Evolutionary conservation across 2,329 filamentous ascomycete species (phyloP).

Genomic region (Alternaria novae-zelandiae): DNA sequence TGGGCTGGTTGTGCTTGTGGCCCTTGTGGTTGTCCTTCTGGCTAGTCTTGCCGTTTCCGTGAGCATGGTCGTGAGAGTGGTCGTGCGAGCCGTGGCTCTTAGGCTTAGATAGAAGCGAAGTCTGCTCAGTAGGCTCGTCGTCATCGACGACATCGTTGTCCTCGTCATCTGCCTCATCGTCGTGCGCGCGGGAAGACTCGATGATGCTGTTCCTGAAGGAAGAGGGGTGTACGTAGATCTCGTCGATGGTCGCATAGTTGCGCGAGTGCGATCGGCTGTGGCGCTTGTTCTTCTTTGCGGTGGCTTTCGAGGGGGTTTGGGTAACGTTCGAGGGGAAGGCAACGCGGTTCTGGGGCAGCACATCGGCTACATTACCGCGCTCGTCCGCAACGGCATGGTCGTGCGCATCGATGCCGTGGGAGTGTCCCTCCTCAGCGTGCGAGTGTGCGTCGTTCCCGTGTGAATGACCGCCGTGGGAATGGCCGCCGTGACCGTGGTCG

Average conservation of each 20-base stretch:
- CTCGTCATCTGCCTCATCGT: conserved; percentile 62
- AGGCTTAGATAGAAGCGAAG: conserved; percentile 44
- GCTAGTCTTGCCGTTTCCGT: conserved; percentile 24
- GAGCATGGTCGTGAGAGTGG: conserved; percentile 10
- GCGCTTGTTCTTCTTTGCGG: conserved; percentile 56
- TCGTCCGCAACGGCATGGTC: conserved; percentile 60
- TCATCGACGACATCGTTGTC: conserved; percentile 55
- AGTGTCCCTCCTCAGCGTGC: conserved; percentile 61
- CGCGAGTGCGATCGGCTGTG: conserved; percentile 66
- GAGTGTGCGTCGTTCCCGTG: conserved; percentile 54
- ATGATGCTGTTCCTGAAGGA: conserved; percentile 94
- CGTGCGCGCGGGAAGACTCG: conserved; percentile 71
- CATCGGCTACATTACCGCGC: conserved; percentile 64
- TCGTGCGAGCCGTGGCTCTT: conserved; percentile 33
- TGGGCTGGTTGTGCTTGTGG: conserved; percentile 83
- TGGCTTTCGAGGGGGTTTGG: conserved; percentile 19
- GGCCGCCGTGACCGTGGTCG: conserved; percentile 87
- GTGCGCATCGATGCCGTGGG: conserved; percentile 54
- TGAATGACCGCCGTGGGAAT: conserved; percentile 71
- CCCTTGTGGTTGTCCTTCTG: conserved; percentile 61
- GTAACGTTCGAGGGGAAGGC: conserved; percentile 51
- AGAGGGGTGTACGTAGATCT: conserved; percentile 84
- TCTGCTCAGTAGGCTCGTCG: conserved; percentile 50
- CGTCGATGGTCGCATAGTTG: conserved; percentile 64
- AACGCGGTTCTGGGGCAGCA: conserved; percentile 68